Evolutionary conservation across 257 asterid species (phyloP).

Genomic region (Prunella vulgaris): DNA sequence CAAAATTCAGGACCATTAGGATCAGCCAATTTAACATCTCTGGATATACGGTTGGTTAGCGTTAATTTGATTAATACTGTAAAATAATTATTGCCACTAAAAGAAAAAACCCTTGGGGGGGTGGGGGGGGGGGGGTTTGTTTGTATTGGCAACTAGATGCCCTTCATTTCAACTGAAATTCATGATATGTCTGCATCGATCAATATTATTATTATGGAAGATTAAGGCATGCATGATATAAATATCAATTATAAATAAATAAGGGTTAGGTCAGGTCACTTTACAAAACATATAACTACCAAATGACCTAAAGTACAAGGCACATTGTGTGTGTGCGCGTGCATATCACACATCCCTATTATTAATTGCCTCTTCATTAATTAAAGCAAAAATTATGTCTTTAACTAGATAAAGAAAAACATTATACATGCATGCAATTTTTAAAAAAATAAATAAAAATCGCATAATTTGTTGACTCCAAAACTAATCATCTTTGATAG

Average conservation of each 20-base stretch:
- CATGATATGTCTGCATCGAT: conserved; percentile 24
- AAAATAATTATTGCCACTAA: no score
- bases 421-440: neutral
- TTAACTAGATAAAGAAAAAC: neutral
- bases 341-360: neutral
- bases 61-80: no score
- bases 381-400: neutral
- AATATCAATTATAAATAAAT: conserved; percentile 1
- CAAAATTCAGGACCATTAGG: no score
- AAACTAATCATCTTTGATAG: conserved; percentile 23
- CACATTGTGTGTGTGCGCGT: conserved; percentile 10
- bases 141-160: no score
- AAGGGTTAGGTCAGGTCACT: conserved; percentile 32
- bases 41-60: no score
- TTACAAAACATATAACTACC: conserved; percentile 21
- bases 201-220: conserved; percentile 19
- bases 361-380: conserved; percentile 3
- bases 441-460: neutral
- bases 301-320: conserved; percentile 32
- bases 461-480: neutral
- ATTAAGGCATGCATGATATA: conserved; percentile 23
- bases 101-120: no score
- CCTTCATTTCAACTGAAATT: neutral
- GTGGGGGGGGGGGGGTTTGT: neutral
- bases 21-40: no score